Base-by-base conservation (phyloP, 2,329 filamentous ascomycete genomes). In the Penicillium sp. region DNA sequence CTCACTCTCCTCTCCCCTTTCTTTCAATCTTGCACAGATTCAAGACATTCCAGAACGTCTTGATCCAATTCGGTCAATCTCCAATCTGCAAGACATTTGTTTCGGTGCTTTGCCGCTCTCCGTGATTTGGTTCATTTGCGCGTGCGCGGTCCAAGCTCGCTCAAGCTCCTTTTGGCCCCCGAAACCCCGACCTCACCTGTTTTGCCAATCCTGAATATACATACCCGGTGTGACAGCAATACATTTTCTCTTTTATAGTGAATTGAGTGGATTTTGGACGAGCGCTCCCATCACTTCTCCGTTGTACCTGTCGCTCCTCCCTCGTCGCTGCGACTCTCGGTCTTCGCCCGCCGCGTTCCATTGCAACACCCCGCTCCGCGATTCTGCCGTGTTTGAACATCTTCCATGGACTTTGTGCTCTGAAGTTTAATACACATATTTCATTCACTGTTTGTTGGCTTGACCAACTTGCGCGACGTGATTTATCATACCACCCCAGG, bases 1-100 rank as follows among this genome's bases (percentile, higher is more conserved):
- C 63, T 64, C 63, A 54, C 54, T 53, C 49, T 50, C 56, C 51
- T 48, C 55, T 68, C 63, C 63, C 61, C 62, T 67, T 67, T 63
- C 61, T 66, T 60, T 62, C 58, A 55, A 21, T 39, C 41, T 43
- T n/a, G 37, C 35, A 29, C 13, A 33, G 11, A 29, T 51, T 33
- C 37, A 39, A 39, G 35, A 41, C n/a, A 41, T 46, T 45, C 50
- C 41, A 33, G 50, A 52, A 44, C 31, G 39, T 44, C 26, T 22
- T 41, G 39, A 22, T 53, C 49, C 33, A 52, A 51, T 45, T 52
- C 26, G 7, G 45, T 24, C 31, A 22, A 26, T 37, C 43, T 13
- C 19, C 26, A 45, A 52, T 41, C 45, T 56, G 41, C 43, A 44
- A 45, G 45, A 55, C 48, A 52, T 44, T 49, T 21, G 24, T 52